Evolutionary conservation across 352 stramenopile genomes (phyloP).

Genomic region (Globisporangium nagaii): DNA sequence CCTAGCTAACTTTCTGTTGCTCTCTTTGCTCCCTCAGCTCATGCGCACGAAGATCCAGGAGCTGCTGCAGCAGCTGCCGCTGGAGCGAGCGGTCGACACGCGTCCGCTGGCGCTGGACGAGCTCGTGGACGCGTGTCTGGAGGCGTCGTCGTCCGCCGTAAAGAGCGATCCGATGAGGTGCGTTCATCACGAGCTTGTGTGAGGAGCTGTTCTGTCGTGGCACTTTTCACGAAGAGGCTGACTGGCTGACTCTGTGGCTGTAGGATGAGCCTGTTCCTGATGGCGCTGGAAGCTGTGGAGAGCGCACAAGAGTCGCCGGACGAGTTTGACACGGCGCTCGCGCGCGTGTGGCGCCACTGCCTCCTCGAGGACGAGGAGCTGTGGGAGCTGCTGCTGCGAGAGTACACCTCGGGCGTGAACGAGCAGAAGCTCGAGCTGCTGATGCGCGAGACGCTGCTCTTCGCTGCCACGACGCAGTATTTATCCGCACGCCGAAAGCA

Average conservation of each 20-base stretch:
- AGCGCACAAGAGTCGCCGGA: slow-evolving; percentile 30
- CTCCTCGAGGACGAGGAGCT: slow-evolving; percentile 48
- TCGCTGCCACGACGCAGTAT: slow-evolving; percentile 54
- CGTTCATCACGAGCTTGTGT: not conserved
- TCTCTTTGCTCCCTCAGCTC: slow-evolving; percentile 28
- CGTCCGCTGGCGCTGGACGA: slow-evolving; percentile 38
- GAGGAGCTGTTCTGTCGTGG: not conserved
- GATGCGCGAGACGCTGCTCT: slow-evolving; percentile 74
- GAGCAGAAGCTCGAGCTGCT: slow-evolving; percentile 53
- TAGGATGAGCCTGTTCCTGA: slow-evolving; percentile 65
- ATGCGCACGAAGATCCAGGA: slow-evolving; percentile 51
- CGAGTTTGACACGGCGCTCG: slow-evolving; percentile 42
- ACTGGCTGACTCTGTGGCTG: not conserved
- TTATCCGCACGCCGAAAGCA: slow-evolving; percentile 17
- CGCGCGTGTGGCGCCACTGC: slow-evolving; percentile 49
- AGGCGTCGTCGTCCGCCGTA: slow-evolving; percentile 29
- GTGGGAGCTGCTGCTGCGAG: slow-evolving; percentile 47
- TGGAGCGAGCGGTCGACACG: slow-evolving; percentile 28
- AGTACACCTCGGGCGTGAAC: slow-evolving; percentile 49
- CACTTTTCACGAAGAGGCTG: not conserved
- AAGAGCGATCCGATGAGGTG: slow-evolving; percentile 57
- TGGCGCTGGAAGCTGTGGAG: slow-evolving; percentile 65
- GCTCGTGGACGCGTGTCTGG: slow-evolving; percentile 44
- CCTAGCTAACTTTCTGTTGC: not conserved
- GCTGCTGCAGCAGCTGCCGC: slow-evolving; percentile 48